These are phyloP conservation scores for Trichoderma sp. DNA, from an alignment of 2,329 filamentous ascomycete genomes.

Conservation along the genomic window DNA sequence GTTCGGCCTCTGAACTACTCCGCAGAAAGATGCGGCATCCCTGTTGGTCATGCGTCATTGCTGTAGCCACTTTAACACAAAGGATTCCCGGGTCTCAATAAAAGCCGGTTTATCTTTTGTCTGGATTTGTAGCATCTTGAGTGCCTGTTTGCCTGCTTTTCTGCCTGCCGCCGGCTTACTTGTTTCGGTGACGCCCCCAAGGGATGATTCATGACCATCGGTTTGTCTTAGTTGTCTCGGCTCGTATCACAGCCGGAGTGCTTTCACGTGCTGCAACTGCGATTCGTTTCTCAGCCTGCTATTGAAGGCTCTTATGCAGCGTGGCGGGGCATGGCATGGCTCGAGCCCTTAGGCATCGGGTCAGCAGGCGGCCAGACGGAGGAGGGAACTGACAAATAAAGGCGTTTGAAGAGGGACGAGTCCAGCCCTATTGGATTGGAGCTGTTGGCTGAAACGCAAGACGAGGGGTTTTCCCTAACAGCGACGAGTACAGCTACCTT, in stretches of 20 bases:
- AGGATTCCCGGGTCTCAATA: background rate
- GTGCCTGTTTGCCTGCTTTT: background rate
- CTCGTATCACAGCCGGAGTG: background rate
- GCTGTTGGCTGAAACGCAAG: background rate
- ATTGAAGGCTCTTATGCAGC: background rate
- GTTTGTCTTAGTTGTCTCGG: background rate
- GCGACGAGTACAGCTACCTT: background rate
- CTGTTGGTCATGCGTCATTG: conserved; percentile 18
- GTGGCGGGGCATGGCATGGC: background rate
- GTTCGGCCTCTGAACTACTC: background rate
- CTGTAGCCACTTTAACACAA: conserved; percentile 21
- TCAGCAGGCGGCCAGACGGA: conserved; percentile 5
- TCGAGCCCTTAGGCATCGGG: conserved; percentile 10
- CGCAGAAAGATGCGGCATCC: conserved; percentile 14
- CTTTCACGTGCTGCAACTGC: background rate
- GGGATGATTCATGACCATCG: background rate
- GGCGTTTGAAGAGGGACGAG: background rate
- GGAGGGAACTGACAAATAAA: background rate
- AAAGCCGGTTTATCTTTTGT: conserved; percentile 11
- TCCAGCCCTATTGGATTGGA: background rate
- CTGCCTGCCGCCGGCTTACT: background rate
- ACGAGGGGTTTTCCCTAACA: background rate
- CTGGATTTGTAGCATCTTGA: background rate
- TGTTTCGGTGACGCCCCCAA: background rate
- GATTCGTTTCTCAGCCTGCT: background rate